Evolutionary conservation across 805 yeast genomes (phyloP).

Genomic region (Dipodascus albidus): DNA sequence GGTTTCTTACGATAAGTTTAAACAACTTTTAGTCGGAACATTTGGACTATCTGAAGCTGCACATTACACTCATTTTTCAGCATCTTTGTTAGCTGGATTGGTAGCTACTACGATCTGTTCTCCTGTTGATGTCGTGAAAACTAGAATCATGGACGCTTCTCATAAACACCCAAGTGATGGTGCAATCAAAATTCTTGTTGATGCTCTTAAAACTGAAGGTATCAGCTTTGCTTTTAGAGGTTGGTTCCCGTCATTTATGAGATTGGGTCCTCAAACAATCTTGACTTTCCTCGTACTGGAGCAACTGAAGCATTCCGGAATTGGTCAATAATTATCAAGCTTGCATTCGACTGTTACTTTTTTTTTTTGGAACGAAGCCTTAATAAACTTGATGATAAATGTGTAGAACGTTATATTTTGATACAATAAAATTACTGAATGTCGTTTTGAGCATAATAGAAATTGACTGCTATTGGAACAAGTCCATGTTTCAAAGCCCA

Average conservation of each 20-base stretch:
- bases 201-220: slow-evolving; percentile 61
- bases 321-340: slow-evolving; percentile 9
- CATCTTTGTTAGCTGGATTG: slow-evolving; percentile 71
- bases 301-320: slow-evolving; percentile 25
- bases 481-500: slow-evolving; percentile 59
- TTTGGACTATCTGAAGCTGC: slow-evolving; percentile 45
- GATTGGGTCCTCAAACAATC: slow-evolving; percentile 61
- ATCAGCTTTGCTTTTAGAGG: slow-evolving; percentile 77
- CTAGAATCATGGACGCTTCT: slow-evolving; percentile 68
- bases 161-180: slow-evolving; percentile 24
- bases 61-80: slow-evolving; percentile 63
- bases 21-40: slow-evolving; percentile 41
- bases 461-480: slow-evolving; percentile 60
- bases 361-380: too few relatives aligned
- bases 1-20: slow-evolving; percentile 74
- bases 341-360: too few relatives aligned
- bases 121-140: slow-evolving; percentile 85
- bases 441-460: slow-evolving; percentile 46
- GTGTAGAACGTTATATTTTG: background rate
- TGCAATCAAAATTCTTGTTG: slow-evolving; percentile 38
- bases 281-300: slow-evolving; percentile 30
- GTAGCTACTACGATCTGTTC: slow-evolving; percentile 89
- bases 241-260: slow-evolving; percentile 78
- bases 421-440: too few relatives aligned
- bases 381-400: too few relatives aligned